Evolutionary conservation across 1,284 basidiomycete genomes (phyloP).

Genomic region (Cryptococcus floricola): DNA sequence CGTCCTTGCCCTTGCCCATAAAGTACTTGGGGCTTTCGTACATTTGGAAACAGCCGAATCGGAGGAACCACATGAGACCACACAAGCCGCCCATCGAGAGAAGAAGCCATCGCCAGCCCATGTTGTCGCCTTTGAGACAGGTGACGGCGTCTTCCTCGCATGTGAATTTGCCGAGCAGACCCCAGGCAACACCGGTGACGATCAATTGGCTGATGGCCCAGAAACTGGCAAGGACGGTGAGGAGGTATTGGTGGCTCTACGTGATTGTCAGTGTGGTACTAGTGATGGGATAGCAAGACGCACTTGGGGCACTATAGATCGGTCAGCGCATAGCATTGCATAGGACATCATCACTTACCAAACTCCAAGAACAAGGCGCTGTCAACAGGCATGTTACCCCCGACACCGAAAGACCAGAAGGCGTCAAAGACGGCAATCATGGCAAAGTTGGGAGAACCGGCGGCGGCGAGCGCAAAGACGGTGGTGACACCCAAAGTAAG

Average conservation of each 20-base stretch:
- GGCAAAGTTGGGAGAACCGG: constrained; percentile 57
- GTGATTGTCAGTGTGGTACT: too few species aligned
- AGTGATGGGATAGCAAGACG: too few species aligned
- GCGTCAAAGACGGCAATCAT: constrained; percentile 55
- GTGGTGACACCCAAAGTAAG: constrained; percentile 59
- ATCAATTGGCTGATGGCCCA: constrained; percentile 58
- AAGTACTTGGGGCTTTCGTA: constrained; percentile 56
- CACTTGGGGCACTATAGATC: constrained; percentile 35
- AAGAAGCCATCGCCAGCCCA: constrained; percentile 54
- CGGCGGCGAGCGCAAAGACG: constrained; percentile 60
- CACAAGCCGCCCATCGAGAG: constrained; percentile 54
- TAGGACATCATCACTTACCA: constrained; percentile 3
- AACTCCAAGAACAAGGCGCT: constrained; percentile 59
- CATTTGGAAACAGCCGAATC: constrained; percentile 49
- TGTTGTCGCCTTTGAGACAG: constrained; percentile 27
- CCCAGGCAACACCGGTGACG: constrained; percentile 32
- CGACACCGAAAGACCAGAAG: constrained; percentile 56
- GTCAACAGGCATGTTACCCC: constrained; percentile 59
- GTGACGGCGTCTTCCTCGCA: constrained; percentile 8
- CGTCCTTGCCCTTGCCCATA: constrained; percentile 58
- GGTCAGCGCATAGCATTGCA: too few species aligned
- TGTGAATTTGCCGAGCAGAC: constrained; percentile 25
- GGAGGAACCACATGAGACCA: constrained; percentile 46
- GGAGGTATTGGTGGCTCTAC: constrained; percentile 54
- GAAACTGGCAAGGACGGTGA: constrained; percentile 62